Evolutionary conservation across 768 basidiomycete genomes (phyloP).

Genomic region (Pleurotus sapidus): DNA sequence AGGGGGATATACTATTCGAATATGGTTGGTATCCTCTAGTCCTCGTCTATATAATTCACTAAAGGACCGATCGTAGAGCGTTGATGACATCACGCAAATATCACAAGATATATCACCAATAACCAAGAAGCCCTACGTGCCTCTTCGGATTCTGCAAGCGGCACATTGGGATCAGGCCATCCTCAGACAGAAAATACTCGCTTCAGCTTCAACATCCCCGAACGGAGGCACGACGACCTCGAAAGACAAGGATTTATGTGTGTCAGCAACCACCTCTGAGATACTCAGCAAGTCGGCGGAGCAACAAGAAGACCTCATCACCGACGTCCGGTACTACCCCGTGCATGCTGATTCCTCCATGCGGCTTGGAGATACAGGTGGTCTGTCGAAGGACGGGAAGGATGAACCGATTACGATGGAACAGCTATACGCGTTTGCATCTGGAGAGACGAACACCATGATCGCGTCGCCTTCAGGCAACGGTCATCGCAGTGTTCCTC

Average conservation of each 20-base stretch:
- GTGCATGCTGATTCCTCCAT: constrained; percentile 68
- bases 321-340: constrained; percentile 46
- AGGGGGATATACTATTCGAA: constrained; percentile 83
- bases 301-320: constrained; percentile 22
- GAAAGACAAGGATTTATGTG: constrained; percentile 63
- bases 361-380: constrained; percentile 71
- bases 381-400: constrained; percentile 35
- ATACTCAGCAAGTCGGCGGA: constrained; percentile 32
- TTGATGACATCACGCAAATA: constrained; percentile 76
- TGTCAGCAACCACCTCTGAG: constrained; percentile 53
- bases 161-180: constrained; percentile 79
- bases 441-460: constrained; percentile 2
- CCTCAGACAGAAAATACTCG: constrained; percentile 58
- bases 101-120: constrained; percentile 73
- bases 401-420: constrained; percentile 55
- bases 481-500: constrained; percentile 1
- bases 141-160: constrained; percentile 63
- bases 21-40: constrained; percentile 54
- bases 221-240: constrained; percentile 22
- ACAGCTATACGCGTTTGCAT: constrained; percentile 53
- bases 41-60: constrained; percentile 2
- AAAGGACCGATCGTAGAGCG: constrained; percentile 43
- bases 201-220: constrained; percentile 16
- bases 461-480: neutral
- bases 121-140: constrained; percentile 67